Base-by-base conservation (phyloP, 2,329 filamentous ascomycete species). In the Fusarium floridanum region DNA sequence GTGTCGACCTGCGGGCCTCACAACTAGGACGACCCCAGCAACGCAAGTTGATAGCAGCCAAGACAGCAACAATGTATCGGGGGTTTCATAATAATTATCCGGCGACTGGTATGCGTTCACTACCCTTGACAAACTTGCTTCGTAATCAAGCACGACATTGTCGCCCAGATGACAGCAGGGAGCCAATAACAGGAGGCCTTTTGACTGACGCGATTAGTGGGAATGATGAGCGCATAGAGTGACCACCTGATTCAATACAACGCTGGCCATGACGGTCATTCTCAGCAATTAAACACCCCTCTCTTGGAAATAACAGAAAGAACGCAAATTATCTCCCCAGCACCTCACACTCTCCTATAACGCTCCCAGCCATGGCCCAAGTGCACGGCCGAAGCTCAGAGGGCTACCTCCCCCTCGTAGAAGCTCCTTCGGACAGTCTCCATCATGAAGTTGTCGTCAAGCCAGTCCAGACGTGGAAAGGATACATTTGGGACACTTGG, bases 401-500 rank as follows among this genome's bases (percentile, higher is more conserved):
- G 55, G 55, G 32, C n/a, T 57, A 34, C 11, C 5, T 24, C 5
- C 55, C 55, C 14, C 32, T 37, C 5, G 34, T 36, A 9, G 55
- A 57, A 24, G 55, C n/a, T 22, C 20, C n/a, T 20, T 22, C 55
- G 12, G 32, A 57, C 55, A 37, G 32, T 34, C 6, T 7, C 55
- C 34, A 57, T 24, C 34, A 24, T 34, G 55, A 57, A 24, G 9
- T 57, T 14, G 34, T 57, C 32, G 55, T 57, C 17, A 60, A 61
- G 41, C 53, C 70, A 10, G 61, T 70, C 50, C 60, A 70, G 36
- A 64, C 72, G 3, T 84, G 82, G 82, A 82, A 80, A 32, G 80
- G 82, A n/a, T 82, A 82, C 61, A 60, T 84, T 8, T 84, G 82
- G 82, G 81, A 82, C 62, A 80, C 80, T 0, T 81, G 77, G 77